A percentile compares a stretch with the other conserved stretches of the same genome.
phyloP scores from a whole-genome alignment of 257 asterid species.

The Mitragyna speciosa region DNA sequence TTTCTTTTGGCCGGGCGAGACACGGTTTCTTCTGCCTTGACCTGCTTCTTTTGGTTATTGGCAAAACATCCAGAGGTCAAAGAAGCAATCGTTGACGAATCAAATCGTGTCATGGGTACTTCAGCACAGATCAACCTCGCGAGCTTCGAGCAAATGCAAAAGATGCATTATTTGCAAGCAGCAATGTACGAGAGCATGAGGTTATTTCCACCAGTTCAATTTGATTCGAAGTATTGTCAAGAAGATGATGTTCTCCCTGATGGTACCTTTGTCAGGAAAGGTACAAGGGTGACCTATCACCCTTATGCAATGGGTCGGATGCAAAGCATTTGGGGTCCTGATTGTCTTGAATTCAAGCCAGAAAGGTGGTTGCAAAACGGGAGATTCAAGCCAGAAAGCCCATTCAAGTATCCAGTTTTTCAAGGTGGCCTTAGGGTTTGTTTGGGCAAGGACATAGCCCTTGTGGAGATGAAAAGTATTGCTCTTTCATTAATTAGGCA shows the following conservation, averaged over 20 bases:
- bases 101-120: slow-evolving; percentile 34
- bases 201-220: slow-evolving; percentile 76
- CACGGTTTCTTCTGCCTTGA: slow-evolving; percentile 64
- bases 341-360: slow-evolving; percentile 46
- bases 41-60: slow-evolving; percentile 61
- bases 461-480: slow-evolving; percentile 42
- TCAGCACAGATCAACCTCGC: background rate
- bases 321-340: slow-evolving; percentile 48
- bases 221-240: slow-evolving; percentile 68
- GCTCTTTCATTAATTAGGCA: slow-evolving; percentile 43
- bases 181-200: slow-evolving; percentile 69
- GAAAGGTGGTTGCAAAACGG: slow-evolving; percentile 49
- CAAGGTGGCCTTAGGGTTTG: slow-evolving; percentile 65
- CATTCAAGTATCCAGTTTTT: slow-evolving; percentile 50
- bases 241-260: slow-evolving; percentile 60
- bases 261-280: slow-evolving; percentile 47
- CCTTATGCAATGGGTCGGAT: slow-evolving; percentile 64
- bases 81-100: slow-evolving; percentile 32
- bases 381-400: slow-evolving; percentile 37
- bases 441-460: slow-evolving; percentile 53
- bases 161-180: slow-evolving; percentile 63
- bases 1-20: slow-evolving; percentile 80
- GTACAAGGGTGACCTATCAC: slow-evolving; percentile 49
- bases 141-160: slow-evolving; percentile 34
- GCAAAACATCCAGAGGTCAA: slow-evolving; percentile 23